These are phyloP conservation scores for Diutina catenulata DNA, from an alignment of 1,139 yeast species.

Conservation along the genomic window DNA sequence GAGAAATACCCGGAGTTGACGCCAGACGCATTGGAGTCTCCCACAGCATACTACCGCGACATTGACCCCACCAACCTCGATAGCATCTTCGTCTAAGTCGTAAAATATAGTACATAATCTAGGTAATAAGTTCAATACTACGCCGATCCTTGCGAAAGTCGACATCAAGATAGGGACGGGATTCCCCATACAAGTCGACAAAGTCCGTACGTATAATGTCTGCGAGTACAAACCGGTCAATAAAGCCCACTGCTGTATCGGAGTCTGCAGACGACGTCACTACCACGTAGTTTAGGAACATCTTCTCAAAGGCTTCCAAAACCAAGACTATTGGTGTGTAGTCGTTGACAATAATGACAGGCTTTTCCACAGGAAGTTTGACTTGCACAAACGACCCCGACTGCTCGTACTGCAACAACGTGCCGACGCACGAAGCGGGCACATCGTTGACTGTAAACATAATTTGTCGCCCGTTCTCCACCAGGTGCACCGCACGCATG, in stretches of 20 bases:
- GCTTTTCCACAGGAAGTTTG: constrained; percentile 12
- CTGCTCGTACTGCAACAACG: constrained; percentile 9
- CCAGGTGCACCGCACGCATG: neutral
- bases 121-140: constrained; percentile 22
- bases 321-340: constrained; percentile 23
- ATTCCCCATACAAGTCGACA: constrained; percentile 12
- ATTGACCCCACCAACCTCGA: constrained; percentile 11
- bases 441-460: constrained; percentile 6
- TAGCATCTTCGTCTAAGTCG: constrained; percentile 12
- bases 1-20: constrained; percentile 34
- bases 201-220: constrained; percentile 21
- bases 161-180: constrained; percentile 5
- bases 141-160: constrained; percentile 5
- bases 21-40: constrained; percentile 23
- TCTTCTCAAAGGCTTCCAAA: constrained; percentile 29
- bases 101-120: too few species aligned
- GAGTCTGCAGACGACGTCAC: constrained; percentile 13
- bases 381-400: constrained; percentile 17
- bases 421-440: constrained; percentile 7
- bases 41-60: constrained; percentile 28
- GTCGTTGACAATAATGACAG: constrained; percentile 18
- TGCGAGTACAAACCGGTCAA: constrained; percentile 28
- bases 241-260: constrained; percentile 23
- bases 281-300: constrained; percentile 26
- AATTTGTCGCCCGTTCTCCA: neutral